phyloP scores from a whole-genome alignment of 768 basidiomycete genomes.

The Ramaria sp. region DNA sequence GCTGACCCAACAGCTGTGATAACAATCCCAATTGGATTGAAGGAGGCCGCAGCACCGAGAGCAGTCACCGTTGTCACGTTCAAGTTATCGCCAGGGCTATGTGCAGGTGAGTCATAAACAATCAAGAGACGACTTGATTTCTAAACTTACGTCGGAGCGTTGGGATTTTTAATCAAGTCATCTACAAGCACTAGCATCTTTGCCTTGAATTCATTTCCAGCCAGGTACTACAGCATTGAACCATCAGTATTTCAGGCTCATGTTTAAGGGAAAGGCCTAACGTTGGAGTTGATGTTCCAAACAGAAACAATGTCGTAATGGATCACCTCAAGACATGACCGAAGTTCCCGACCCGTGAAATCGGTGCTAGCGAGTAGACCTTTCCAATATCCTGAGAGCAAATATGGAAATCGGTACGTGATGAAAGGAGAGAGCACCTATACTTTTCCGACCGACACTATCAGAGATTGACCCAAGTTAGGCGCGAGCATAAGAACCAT shows the following conservation, averaged over 20 bases:
- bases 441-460: constrained; percentile 7
- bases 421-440: constrained; percentile 2
- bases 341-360: constrained; percentile 13
- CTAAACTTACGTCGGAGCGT: not conserved
- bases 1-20: not conserved
- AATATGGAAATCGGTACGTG: not conserved
- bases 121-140: not conserved
- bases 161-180: not conserved
- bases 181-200: not conserved
- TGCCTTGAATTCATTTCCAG: not conserved
- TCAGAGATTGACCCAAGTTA: not conserved
- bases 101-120: not conserved
- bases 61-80: not conserved
- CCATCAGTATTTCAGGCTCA: not conserved
- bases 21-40: not conserved
- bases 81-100: not conserved
- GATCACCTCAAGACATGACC: constrained; percentile 12
- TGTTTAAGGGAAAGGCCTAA: not conserved
- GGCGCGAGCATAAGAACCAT: not conserved
- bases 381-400: constrained; percentile 13
- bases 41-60: not conserved
- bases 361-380: constrained; percentile 13
- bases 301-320: constrained; percentile 16
- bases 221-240: not conserved
- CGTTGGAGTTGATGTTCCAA: constrained; percentile 17